These are phyloP conservation scores for Fraxinus pennsylvanica DNA, from an alignment of 257 asterid species.

Conservation along the genomic window DNA sequence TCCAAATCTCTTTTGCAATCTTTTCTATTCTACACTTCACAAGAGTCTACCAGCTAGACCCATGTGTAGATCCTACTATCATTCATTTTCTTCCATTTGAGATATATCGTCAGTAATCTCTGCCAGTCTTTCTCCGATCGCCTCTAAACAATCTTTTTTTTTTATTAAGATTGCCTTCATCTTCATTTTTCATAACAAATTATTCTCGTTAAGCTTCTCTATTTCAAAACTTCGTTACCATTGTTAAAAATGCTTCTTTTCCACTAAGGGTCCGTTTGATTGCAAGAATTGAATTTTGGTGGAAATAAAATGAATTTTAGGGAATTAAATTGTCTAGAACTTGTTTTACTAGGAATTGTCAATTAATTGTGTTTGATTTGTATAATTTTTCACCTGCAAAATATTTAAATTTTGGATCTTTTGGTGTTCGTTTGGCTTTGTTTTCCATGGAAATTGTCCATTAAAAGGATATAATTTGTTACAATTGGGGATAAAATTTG, in stretches of 20 bases:
- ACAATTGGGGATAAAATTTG: too few species aligned
- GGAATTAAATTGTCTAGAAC: too few species aligned
- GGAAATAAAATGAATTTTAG: too few species aligned
- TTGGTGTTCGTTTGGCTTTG: too few species aligned
- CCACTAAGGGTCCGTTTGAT: too few species aligned
- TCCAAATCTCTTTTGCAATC: background rate
- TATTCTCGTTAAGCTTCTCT: conserved; percentile 1
- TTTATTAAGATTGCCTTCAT: background rate
- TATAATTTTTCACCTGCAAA: too few species aligned
- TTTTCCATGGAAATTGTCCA: too few species aligned
- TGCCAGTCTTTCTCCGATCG: background rate
- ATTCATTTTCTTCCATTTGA: background rate
- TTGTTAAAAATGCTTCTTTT: background rate
- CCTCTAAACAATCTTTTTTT: background rate
- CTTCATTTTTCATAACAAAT: background rate
- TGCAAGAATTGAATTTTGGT: too few species aligned
- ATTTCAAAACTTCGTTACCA: background rate
- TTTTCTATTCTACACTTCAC: background rate
- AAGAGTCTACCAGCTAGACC: background rate
- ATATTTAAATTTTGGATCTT: too few species aligned
- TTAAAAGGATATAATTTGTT: too few species aligned
- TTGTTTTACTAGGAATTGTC: too few species aligned
- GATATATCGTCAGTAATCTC: background rate
- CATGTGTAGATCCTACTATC: background rate
- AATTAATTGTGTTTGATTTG: too few species aligned